phyloP scores from a whole-genome alignment of 257 asterid species.

The Fraxinus pennsylvanica region DNA sequence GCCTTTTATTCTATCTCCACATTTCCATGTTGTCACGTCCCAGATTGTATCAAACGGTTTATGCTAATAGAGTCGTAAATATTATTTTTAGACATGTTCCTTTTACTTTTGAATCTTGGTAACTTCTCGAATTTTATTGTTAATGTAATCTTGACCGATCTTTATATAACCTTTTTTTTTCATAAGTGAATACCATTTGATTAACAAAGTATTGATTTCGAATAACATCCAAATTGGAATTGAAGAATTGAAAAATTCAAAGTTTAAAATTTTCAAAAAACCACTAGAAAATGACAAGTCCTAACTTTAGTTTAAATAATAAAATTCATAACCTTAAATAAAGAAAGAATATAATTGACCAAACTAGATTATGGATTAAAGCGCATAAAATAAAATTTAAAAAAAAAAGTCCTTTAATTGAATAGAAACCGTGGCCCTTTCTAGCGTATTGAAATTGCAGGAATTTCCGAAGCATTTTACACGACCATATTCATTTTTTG shows the following conservation, averaged over 20 bases:
- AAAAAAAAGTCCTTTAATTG: no score
- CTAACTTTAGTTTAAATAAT: not conserved
- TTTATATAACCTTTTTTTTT: no score
- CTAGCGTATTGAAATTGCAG: no score
- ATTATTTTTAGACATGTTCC: constrained; percentile 1
- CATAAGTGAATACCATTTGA: not conserved
- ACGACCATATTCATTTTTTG: no score
- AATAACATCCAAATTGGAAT: not conserved
- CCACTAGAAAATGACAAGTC: not conserved
- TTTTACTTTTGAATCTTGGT: not conserved
- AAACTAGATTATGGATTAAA: not conserved
- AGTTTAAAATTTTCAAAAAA: no score
- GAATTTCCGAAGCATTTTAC: no score
- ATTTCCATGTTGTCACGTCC: constrained; percentile 21
- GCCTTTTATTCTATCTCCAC: not conserved
- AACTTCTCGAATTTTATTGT: not conserved
- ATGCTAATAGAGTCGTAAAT: no score
- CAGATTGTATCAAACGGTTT: not conserved
- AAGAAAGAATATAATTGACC: not conserved
- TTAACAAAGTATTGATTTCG: not conserved
- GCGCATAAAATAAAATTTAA: not conserved
- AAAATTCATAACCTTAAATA: not conserved
- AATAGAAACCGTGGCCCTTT: no score
- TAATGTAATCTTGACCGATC: no score
- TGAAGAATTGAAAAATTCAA: not conserved